Percentiles rank a stretch among this genome's conserved stretches.
phyloP scores from a whole-genome alignment of 768 basidiomycete genomes.

The Pleurotus eryngii region DNA sequence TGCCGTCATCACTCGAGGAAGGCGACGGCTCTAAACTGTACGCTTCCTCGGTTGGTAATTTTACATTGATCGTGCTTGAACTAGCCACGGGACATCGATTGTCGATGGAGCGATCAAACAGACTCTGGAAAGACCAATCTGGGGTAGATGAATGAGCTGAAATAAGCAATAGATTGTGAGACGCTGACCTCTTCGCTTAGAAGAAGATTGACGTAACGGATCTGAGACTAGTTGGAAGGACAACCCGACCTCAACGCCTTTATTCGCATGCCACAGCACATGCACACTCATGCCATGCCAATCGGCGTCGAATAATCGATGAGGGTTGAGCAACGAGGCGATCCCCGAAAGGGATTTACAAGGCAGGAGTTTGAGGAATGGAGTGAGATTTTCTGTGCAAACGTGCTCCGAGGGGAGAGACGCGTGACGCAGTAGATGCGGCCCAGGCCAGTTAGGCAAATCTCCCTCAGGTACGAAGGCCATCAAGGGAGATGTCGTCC shows the following conservation, averaged over 20 bases:
- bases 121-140: constrained; percentile 74
- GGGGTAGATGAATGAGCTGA: background rate
- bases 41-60: constrained; percentile 36
- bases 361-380: constrained; percentile 91
- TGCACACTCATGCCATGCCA: constrained; percentile 90
- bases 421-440: constrained; percentile 68
- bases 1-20: constrained; percentile 23
- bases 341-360: constrained; percentile 89
- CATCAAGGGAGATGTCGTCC: constrained; percentile 63
- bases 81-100: constrained; percentile 67
- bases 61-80: constrained; percentile 51
- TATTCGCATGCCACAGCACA: constrained; percentile 56
- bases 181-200: constrained; percentile 50
- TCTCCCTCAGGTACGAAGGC: constrained; percentile 63
- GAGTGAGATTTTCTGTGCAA: constrained; percentile 97
- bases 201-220: constrained; percentile 56
- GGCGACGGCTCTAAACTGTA: constrained; percentile 56
- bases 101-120: constrained; percentile 69
- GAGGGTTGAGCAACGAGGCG: constrained; percentile 78
- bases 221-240: constrained; percentile 77
- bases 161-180: background rate
- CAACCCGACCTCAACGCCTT: constrained; percentile 63
- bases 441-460: constrained; percentile 42
- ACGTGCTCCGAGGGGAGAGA: constrained; percentile 80
- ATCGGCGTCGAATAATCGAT: constrained; percentile 82